Evolutionary conservation across 352 stramenopile species (phyloP).

Genomic region (Phytophthora hibernalis): DNA sequence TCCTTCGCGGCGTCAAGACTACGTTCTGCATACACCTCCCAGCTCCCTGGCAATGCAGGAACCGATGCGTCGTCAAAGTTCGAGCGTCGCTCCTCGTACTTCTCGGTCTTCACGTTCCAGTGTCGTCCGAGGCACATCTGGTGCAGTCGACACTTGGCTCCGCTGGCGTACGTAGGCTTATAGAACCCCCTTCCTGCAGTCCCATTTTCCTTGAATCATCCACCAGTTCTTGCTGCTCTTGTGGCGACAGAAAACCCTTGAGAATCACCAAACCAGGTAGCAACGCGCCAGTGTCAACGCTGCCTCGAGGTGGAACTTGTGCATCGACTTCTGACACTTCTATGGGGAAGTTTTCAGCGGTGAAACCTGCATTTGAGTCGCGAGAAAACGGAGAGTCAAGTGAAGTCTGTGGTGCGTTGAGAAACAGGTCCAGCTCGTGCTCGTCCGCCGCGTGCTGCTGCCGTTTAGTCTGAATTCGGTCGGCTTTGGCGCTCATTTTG

Average conservation of each 20-base stretch:
- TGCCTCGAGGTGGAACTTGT: conserved; percentile 24
- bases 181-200: conserved; percentile 61
- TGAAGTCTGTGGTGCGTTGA: conserved; percentile 26
- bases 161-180: conserved; percentile 72
- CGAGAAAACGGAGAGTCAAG: background rate
- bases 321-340: conserved; percentile 6
- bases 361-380: conserved; percentile 5
- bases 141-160: conserved; percentile 74
- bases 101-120: conserved; percentile 78
- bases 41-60: conserved; percentile 41
- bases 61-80: conserved; percentile 59
- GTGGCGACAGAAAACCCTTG: conserved; percentile 54
- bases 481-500: conserved; percentile 51
- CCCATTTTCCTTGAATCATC: conserved; percentile 58
- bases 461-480: conserved; percentile 50
- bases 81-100: conserved; percentile 64
- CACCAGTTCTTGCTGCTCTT: conserved; percentile 67
- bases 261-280: conserved; percentile 74
- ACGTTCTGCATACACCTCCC: conserved; percentile 43
- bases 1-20: conserved; percentile 47
- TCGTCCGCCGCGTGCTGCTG: conserved; percentile 62
- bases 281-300: conserved; percentile 35
- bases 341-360: conserved; percentile 15
- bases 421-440: conserved; percentile 71
- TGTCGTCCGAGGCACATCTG: conserved; percentile 77